Percentiles rank a stretch among this genome's conserved stretches.
Evolutionary conservation across 2,329 filamentous ascomycete species (phyloP).

Genomic region (Fusarium longipes): DNA sequence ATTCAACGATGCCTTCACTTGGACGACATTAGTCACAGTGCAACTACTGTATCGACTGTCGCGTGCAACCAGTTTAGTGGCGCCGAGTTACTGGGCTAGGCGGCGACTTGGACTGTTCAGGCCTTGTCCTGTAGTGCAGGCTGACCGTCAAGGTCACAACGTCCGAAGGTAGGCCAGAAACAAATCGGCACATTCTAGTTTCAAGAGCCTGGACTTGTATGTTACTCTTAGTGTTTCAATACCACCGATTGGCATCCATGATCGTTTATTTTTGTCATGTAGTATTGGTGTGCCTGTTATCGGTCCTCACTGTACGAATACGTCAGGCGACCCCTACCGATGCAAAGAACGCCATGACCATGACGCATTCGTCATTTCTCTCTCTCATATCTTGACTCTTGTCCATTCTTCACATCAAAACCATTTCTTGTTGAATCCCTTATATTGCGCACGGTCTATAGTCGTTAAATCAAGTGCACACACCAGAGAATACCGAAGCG

Average conservation of each 20-base stretch:
- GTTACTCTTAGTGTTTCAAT: too few species aligned
- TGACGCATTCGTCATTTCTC: conserved; percentile 35
- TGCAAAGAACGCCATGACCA: conserved; percentile 21
- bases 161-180: too few species aligned
- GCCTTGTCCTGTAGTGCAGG: conserved; percentile 14
- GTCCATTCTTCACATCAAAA: background rate
- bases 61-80: conserved; percentile 28
- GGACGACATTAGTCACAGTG: background rate
- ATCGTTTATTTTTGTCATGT: too few species aligned
- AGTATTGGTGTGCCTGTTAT: too few species aligned
- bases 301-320: conserved; percentile 36
- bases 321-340: conserved; percentile 21
- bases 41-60: background rate
- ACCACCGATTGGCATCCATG: too few species aligned
- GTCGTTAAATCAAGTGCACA: background rate
- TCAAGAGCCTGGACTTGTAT: too few species aligned
- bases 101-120: conserved; percentile 15
- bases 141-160: conserved; percentile 33
- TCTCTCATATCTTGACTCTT: conserved; percentile 21
- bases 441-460: background rate
- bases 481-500: background rate
- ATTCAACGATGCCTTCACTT: background rate
- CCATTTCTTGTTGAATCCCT: background rate
- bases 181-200: too few species aligned
- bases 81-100: conserved; percentile 1